These are phyloP conservation scores for Scedosporium minutisporum DNA, from an alignment of 2,329 filamentous ascomycete genomes.

Conservation along the genomic window DNA sequence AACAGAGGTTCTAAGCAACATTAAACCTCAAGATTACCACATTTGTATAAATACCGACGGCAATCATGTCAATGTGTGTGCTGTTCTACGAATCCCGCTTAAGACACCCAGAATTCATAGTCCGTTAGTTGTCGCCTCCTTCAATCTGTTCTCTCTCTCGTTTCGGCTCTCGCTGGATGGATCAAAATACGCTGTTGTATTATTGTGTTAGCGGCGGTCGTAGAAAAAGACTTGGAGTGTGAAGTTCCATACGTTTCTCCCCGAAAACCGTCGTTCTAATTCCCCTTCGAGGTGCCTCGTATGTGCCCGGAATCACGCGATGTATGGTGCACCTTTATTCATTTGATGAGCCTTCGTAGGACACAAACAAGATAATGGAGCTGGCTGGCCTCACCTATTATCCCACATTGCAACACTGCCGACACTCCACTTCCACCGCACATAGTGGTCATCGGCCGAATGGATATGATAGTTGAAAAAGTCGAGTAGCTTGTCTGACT, in stretches of 20 bases:
- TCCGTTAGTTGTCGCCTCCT: constrained; percentile 10
- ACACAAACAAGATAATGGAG: not conserved
- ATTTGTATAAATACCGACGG: no score
- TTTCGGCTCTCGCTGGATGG: constrained; percentile 19
- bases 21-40: no score
- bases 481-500: constrained; percentile 35
- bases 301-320: constrained; percentile 31
- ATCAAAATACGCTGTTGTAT: constrained; percentile 19
- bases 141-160: constrained; percentile 10
- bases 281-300: constrained; percentile 24
- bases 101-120: no score
- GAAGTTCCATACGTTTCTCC: constrained; percentile 27
- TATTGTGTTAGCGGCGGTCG: constrained; percentile 5
- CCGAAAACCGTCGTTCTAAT: constrained; percentile 34
- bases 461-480: constrained; percentile 37
- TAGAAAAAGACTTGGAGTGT: not conserved
- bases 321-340: constrained; percentile 23
- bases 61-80: no score
- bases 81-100: no score
- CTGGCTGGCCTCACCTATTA: constrained; percentile 22
- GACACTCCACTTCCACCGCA: constrained; percentile 39
- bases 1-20: no score
- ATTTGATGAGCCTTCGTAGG: not conserved
- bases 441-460: constrained; percentile 37
- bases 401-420: constrained; percentile 43